Percentiles rank a stretch among this genome's conserved stretches.
Conservation (phyloP, 768 basidiomycete genomes). For the Phlegmacium glaucopus region DNA sequence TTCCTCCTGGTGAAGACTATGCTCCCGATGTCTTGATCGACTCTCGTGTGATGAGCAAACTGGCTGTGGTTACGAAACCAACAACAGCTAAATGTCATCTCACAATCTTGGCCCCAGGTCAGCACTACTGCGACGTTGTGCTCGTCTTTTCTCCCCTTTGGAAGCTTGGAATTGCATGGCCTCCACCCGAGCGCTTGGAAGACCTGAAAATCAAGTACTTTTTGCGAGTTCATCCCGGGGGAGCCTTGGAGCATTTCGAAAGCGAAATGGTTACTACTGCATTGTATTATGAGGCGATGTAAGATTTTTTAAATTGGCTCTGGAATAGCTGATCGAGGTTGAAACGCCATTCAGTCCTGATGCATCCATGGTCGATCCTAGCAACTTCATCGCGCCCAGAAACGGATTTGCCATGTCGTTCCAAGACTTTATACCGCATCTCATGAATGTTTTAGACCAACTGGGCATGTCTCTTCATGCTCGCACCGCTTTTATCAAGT, state of each 20-base stretch:
- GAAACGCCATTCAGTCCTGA: slow-evolving; percentile 56
- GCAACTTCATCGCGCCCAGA: slow-evolving; percentile 73
- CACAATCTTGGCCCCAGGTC: slow-evolving; percentile 65
- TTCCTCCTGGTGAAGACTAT: slow-evolving; percentile 59
- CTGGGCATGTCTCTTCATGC: slow-evolving; percentile 82
- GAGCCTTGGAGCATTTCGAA: slow-evolving; percentile 84
- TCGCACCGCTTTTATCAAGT: slow-evolving; percentile 82
- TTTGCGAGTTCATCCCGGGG: slow-evolving; percentile 78
- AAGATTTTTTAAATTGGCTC: slow-evolving; percentile 21
- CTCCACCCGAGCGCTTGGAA: slow-evolving; percentile 62
- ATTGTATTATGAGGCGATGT: slow-evolving; percentile 86
- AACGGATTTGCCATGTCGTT: slow-evolving; percentile 87
- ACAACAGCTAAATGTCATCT: slow-evolving; percentile 74
- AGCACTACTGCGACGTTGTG: slow-evolving; percentile 80
- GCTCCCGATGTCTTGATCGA: slow-evolving; percentile 72
- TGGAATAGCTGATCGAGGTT: no score
- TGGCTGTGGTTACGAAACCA: slow-evolving; percentile 72
- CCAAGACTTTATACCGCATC: slow-evolving; percentile 74
- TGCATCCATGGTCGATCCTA: slow-evolving; percentile 69
- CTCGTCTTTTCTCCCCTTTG: slow-evolving; percentile 70
- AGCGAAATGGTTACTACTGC: slow-evolving; percentile 77
- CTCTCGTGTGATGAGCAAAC: slow-evolving; percentile 71
- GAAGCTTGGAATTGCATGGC: slow-evolving; percentile 77
- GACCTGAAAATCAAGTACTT: slow-evolving; percentile 82
- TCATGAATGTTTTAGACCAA: slow-evolving; percentile 80